phyloP scores from a whole-genome alignment of 1,139 yeast species.

The Diutina mesorugosa region DNA sequence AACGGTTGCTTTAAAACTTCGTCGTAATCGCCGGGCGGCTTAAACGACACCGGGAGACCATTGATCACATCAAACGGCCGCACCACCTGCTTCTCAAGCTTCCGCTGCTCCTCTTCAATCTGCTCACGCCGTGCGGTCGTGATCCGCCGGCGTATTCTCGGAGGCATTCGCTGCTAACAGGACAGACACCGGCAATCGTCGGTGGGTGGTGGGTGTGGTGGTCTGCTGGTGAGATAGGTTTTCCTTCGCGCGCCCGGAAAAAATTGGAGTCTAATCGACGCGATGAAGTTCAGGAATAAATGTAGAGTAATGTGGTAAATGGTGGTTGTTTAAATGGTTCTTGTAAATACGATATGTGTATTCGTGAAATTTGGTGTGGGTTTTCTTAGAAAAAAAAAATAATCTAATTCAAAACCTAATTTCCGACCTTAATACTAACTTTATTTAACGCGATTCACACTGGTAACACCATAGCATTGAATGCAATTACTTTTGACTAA shows the following conservation, averaged over 20 bases:
- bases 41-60: conserved; percentile 59
- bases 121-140: conserved; percentile 27
- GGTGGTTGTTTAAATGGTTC: too few relatives aligned
- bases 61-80: conserved; percentile 60
- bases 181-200: neutral
- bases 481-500: too few relatives aligned
- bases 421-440: too few relatives aligned
- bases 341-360: too few relatives aligned
- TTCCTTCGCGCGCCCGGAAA: neutral
- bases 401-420: too few relatives aligned
- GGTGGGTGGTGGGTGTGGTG: neutral
- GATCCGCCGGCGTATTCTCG: conserved; percentile 15
- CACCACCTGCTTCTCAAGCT: conserved; percentile 27
- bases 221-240: neutral
- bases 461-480: too few relatives aligned
- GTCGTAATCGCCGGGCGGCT: conserved; percentile 34
- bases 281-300: neutral
- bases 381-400: too few relatives aligned
- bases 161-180: conserved; percentile 1
- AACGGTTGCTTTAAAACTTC: conserved; percentile 51
- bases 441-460: too few relatives aligned
- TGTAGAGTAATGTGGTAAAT: too few relatives aligned
- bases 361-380: too few relatives aligned
- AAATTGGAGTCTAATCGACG: neutral
- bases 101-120: conserved; percentile 34